Evolutionary conservation across 345 rosid species (phyloP), one percentile per base, ranked within the genome.

Genomic region (Isatis tinctoria): DNA sequence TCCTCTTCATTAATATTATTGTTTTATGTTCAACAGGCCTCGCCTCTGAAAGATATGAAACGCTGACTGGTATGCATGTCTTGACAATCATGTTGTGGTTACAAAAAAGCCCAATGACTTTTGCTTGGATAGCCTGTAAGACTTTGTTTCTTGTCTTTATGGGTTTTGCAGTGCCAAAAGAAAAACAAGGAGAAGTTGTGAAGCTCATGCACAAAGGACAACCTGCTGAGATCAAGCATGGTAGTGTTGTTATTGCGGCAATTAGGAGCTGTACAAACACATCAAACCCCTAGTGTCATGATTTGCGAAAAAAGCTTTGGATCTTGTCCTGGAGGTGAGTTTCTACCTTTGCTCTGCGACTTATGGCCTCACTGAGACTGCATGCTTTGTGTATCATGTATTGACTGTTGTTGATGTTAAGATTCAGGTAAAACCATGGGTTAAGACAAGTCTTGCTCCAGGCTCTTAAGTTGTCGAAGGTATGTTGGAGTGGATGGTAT

Each of bases 21-120:
- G 14, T 47, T 41, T 56, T 41, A 13, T 62, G 69, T 82, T 63
- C 11, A 72, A 56, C 18, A 78, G 98, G 70, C 97, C 90, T 72
- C 96, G 78, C 63, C 87, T 66, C 45, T 90, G 82, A 92, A 80
- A 78, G 91, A 88, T 54, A 87, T 88, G 98, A 92, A 88, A 81
- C n/a, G 83, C 83, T 67, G 98, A 92, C 70, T 93, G 97, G 98
- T 95, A 86, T 69, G 85, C 95, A 43, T 90, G 98, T 74, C 89
- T 88, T 61, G 87, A 84, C 49, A 90, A 76, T 32, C 78, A 73
- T 69, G 93, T 88, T 60, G 95, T n/a, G n/a, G n/a, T n/a, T n/a
- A n/a, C n/a, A n/a, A n/a, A n/a, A n/a, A n/a, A n/a, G n/a, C n/a
- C n/a, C n/a, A n/a, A n/a, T n/a, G 97, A 69, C 6, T 59, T 57